phyloP scores from a whole-genome alignment of 2,329 filamentous ascomycete species.

The Arthrobotrys iridis region DNA sequence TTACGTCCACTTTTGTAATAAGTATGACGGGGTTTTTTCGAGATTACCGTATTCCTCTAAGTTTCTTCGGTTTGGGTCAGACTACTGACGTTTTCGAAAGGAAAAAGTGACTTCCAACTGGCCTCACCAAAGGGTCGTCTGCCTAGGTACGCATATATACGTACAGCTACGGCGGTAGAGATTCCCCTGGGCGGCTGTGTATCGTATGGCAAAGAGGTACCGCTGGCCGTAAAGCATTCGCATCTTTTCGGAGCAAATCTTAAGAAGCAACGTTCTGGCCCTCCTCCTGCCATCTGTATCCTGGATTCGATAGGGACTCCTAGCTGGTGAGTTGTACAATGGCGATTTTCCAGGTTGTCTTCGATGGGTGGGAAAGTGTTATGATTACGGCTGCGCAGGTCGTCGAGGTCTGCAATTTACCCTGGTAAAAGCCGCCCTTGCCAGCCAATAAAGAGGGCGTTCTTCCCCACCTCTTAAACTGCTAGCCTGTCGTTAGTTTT shows the following conservation, averaged over 20 bases:
- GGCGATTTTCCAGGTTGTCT: slow-evolving; percentile 39
- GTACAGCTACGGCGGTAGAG: slow-evolving; percentile 28
- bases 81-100: slow-evolving; percentile 8
- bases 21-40: slow-evolving; percentile 45
- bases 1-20: neutral
- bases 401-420: slow-evolving; percentile 39
- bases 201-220: slow-evolving; percentile 48
- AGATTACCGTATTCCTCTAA: neutral
- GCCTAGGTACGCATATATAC: slow-evolving; percentile 16
- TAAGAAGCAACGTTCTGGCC: slow-evolving; percentile 32
- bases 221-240: slow-evolving; percentile 10
- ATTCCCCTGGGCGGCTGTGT: slow-evolving; percentile 38
- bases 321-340: slow-evolving; percentile 50
- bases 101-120: neutral
- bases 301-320: slow-evolving; percentile 42
- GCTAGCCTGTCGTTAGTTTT: slow-evolving; percentile 40
- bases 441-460: slow-evolving; percentile 48
- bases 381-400: slow-evolving; percentile 41
- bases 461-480: slow-evolving; percentile 49
- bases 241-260: slow-evolving; percentile 10
- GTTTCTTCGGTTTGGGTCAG: neutral
- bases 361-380: slow-evolving; percentile 36
- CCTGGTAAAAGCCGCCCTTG: slow-evolving; percentile 32
- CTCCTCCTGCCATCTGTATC: slow-evolving; percentile 40
- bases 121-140: neutral